A percentile compares a stretch with the other conserved stretches of the same genome.
Conservation (phyloP, 345 rosid genomes). For the Acer campestre region DNA sequence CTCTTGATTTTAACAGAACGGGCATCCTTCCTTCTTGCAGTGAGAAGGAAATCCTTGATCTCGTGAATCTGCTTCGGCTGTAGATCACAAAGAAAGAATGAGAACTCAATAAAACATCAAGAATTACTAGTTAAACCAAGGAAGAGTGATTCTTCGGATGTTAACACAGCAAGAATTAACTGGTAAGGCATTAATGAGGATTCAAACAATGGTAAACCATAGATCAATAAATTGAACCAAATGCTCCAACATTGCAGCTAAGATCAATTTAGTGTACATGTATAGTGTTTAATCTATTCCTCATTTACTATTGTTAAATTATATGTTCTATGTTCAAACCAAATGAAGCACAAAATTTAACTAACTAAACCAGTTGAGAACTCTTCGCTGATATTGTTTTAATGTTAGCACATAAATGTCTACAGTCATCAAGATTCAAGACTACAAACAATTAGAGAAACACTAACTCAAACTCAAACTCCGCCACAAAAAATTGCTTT, state of each 20-base stretch:
- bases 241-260: background rate
- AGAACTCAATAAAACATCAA: background rate
- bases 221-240: background rate
- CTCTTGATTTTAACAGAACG: constrained; percentile 70
- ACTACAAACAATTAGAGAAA: background rate
- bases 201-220: background rate
- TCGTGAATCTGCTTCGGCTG: constrained; percentile 73
- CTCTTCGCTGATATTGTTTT: background rate
- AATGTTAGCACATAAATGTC: background rate
- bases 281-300: background rate
- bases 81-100: background rate
- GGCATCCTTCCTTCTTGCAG: constrained; percentile 77
- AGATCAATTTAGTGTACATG: background rate
- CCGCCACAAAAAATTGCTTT: background rate
- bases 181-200: background rate
- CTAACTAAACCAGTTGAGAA: background rate
- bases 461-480: background rate
- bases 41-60: constrained; percentile 67
- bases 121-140: background rate
- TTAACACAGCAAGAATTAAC: background rate
- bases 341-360: background rate
- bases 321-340: background rate
- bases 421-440: background rate
- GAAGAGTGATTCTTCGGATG: background rate
- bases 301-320: too few relatives aligned